Base-by-base conservation (phyloP, 2,329 filamentous ascomycete species). In the Tolypocladium pustulatum region DNA sequence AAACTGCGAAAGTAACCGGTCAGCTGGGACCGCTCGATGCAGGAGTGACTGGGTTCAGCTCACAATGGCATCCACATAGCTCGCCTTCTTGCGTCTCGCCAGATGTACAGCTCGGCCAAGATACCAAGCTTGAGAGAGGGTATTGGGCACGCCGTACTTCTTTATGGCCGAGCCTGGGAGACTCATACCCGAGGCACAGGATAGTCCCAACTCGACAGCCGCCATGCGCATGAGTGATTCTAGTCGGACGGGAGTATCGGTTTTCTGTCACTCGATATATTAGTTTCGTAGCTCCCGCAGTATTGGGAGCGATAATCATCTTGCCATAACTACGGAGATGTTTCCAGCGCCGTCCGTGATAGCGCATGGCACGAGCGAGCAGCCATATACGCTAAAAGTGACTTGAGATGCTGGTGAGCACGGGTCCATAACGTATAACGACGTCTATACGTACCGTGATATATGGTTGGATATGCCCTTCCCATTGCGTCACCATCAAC, bases 401-500 rank as follows among this genome's bases (percentile, higher is more conserved):
- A 69, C 73, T 75, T 32, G 1, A 55, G 62, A 37, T 59, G 43
- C 22, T 49, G 32, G 12, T 20, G 9, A 8, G 1, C 6, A 25
- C 20, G 0, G 1, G 12, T 8, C 2, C 15, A 30, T 7, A 8
- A 5, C 2, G 1, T 1, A 15, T 20, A n/a, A n/a, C 6, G 13
- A 25, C 4, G 17, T 8, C 7, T n/a, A 20, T 2, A 17, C 66
- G 58, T 57, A 70, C 69, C 66, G 25, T 74, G 69, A 40, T 72
- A 67, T 65, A 72, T 69, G 4, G 73, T 75, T 0, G 73, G 73
- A 60, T 73, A 75, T 0, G 73, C 73, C 54, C 73, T 61, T 0
- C 72, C 72, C 73, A 75, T 74, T 0, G 66, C 68, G 60, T 75
- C 73, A 3, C 69, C 72, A 22, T 75, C 72, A 1, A 75, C 63